A percentile compares a stretch with the other conserved stretches of the same genome.
These are phyloP conservation scores for Boletus edulis DNA, from an alignment of 768 basidiomycete genomes.

Conservation along the genomic window DNA sequence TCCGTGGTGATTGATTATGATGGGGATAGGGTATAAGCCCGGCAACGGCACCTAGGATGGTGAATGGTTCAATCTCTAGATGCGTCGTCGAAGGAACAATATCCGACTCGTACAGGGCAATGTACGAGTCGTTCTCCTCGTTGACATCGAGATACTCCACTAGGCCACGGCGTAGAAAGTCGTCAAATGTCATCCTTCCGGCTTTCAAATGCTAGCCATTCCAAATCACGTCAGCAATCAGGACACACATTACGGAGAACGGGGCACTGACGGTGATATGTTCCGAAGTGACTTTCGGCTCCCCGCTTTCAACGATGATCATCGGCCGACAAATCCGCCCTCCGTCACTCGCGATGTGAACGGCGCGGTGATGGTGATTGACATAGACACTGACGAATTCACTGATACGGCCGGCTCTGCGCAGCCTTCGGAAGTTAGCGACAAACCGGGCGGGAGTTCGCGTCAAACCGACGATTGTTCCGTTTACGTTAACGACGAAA, in stretches of 20 bases:
- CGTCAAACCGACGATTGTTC: conserved; percentile 91
- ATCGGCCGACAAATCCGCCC: conserved; percentile 96
- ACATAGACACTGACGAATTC: conserved; percentile 97
- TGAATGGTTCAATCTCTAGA: conserved; percentile 98
- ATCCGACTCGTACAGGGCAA: conserved; percentile 90
- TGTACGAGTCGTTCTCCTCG: conserved; percentile 97
- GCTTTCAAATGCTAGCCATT: conserved; percentile 69
- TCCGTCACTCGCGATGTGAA: conserved; percentile 96
- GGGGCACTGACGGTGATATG: conserved; percentile 63
- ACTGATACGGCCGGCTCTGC: conserved; percentile 87
- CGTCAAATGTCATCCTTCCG: conserved; percentile 81
- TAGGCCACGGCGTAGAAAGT: conserved; percentile 87
- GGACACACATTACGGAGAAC: not conserved
- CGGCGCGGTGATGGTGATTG: conserved; percentile 91
- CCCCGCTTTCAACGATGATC: conserved; percentile 90
- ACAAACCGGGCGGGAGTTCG: conserved; percentile 85
- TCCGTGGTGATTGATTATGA: conserved; percentile 98
- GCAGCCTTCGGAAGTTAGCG: conserved; percentile 83
- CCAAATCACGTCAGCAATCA: conserved; percentile 7
- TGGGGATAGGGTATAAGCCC: conserved; percentile 99
- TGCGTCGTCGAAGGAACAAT: conserved; percentile 85
- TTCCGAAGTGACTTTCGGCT: conserved; percentile 71
- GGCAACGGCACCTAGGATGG: conserved; percentile 94
- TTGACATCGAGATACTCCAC: conserved; percentile 99
- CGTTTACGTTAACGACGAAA: conserved; percentile 96